Base-by-base conservation (phyloP, 2,329 filamentous ascomycete species). In the Verticillium longisporum region DNA sequence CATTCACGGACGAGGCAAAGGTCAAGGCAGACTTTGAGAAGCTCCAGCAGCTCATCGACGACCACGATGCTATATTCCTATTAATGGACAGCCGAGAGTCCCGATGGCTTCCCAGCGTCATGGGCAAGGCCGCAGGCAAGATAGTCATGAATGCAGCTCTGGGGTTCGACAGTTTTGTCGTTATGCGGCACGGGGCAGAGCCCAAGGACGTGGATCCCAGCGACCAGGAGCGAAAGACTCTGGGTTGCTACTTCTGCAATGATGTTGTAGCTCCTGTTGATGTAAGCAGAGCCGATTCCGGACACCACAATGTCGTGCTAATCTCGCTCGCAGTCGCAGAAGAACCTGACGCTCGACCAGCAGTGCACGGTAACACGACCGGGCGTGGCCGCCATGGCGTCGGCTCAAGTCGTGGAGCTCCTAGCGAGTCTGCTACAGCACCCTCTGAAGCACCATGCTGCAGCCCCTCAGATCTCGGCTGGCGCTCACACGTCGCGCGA, bases 191-290 rank as follows among this genome's bases (percentile, higher is more conserved):
- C 73, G 95, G 95, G 1, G 81, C 91, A 6, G 83, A 86, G 66
- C 79, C 80, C 3, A 73, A 76, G 53, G 21, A 64, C 7, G 56
- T 53, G 3, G 37, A 60, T 50, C n/a, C 61, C 9, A 59, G 63
- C 1, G 77, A 80, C 58, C 79, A 83, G 11, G 81, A 77, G n/a
- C 80, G 85, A 60, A 79, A 86, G 58, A 86, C 91, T 32, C 80
- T 98, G 32, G 95, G 95, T 10, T 99, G 95, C 75, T 99, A 99
- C 73, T 99, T 98, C 75, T 99, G 95, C 77, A 98, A 96, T 69
- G 95, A 99, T 72, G 94, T 99, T 32, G 94, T 98, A 57, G 91
- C 94, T 6, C 95, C 95, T 26, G 89, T 89, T 64, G 92, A 98
- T 77, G 93, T 96, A 78, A 86, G 89, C 83, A 38, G 53, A 14